A percentile compares a stretch with the other conserved stretches of the same genome.
Conservation (phyloP, 2,329 filamentous ascomycete species). For the Elsinoe fawcettii region DNA sequence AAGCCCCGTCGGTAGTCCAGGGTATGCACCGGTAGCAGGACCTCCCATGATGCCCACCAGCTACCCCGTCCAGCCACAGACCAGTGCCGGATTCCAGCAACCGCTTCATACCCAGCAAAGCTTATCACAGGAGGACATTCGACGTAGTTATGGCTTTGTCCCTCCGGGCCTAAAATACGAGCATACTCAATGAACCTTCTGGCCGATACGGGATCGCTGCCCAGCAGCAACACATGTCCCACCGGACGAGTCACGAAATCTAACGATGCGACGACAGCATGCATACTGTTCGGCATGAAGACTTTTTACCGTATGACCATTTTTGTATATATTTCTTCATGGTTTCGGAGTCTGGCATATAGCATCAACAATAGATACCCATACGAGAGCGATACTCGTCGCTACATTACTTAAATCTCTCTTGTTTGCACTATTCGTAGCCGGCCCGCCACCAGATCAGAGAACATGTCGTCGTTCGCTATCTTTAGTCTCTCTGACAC, state of each 20-base stretch:
- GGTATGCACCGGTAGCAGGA: neutral
- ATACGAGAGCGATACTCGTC: neutral
- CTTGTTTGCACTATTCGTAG: neutral
- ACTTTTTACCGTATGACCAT: too few relatives aligned
- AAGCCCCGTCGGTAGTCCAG: neutral
- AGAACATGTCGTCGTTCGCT: too few relatives aligned
- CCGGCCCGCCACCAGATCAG: too few relatives aligned
- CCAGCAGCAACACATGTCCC: too few relatives aligned
- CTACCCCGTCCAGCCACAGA: neutral
- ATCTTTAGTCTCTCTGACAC: too few relatives aligned
- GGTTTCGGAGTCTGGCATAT: neutral
- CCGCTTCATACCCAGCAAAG: neutral
- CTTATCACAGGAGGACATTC: neutral
- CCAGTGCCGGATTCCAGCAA: neutral
- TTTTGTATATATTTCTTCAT: neutral
- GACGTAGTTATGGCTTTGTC: neutral
- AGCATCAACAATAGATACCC: neutral
- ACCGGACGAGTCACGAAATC: neutral
- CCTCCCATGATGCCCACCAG: neutral
- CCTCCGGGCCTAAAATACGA: neutral
- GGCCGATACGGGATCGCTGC: too few relatives aligned
- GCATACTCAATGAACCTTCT: neutral
- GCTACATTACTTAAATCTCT: neutral
- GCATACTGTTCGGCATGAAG: too few relatives aligned
- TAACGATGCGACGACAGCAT: neutral